Evolutionary conservation across 768 basidiomycete species (phyloP).

Genomic region (Mycena rosella): DNA sequence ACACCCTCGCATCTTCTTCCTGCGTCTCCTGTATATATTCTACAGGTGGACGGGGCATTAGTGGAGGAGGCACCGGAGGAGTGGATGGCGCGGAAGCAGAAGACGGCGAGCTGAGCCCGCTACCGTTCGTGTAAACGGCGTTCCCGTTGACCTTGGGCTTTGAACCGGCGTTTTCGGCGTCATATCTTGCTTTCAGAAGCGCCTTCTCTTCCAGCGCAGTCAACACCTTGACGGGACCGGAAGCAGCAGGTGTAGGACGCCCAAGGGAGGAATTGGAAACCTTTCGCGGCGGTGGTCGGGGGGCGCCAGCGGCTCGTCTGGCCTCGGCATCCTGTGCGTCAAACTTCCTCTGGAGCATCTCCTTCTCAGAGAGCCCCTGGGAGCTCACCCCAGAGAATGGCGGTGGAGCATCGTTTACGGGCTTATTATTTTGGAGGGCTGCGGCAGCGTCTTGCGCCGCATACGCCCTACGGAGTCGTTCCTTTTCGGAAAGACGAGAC

Average conservation of each 20-base stretch:
- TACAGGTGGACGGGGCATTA: conserved; percentile 81
- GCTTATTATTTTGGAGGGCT: conserved; percentile 44
- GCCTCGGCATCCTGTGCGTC: conserved; percentile 67
- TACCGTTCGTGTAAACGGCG: conserved; percentile 35
- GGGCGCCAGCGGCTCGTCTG: conserved; percentile 39
- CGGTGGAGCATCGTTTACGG: conserved; percentile 40
- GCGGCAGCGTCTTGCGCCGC: conserved; percentile 77
- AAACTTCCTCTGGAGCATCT: conserved; percentile 64
- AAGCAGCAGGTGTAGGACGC: conserved; percentile 53
- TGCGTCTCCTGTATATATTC: conserved; percentile 88
- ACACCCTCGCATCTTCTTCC: conserved; percentile 75
- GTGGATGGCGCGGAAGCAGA: conserved; percentile 34
- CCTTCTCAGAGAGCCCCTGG: conserved; percentile 64
- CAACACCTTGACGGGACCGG: conserved; percentile 51
- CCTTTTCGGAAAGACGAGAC: conserved; percentile 73
- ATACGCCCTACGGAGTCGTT: conserved; percentile 70
- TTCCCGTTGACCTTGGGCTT: conserved; percentile 45
- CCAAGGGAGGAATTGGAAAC: conserved; percentile 35
- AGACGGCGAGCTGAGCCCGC: conserved; percentile 33
- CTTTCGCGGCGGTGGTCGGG: conserved; percentile 37
- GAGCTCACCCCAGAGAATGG: conserved; percentile 41
- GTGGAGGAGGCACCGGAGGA: conserved; percentile 70
- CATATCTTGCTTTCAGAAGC: conserved; percentile 71
- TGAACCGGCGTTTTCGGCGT: conserved; percentile 59
- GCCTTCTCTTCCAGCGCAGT: conserved; percentile 89